Evolutionary conservation across 1,139 yeast genomes (phyloP), one percentile per base, ranked within the genome.

Genomic region (Pichia sp.): DNA sequence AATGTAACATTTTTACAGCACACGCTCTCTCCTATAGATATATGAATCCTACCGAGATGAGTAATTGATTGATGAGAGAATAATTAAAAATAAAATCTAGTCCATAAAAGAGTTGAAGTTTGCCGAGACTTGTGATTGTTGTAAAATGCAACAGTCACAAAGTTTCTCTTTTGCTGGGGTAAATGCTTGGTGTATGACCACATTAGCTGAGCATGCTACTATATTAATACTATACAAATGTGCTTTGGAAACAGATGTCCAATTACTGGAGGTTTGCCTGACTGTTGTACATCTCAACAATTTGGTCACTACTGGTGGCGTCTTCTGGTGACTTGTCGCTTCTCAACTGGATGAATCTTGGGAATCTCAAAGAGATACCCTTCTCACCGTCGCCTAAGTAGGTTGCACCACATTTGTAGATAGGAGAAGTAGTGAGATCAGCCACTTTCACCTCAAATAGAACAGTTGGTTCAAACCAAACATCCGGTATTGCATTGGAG

Each of bases 381-480:
- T 82, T 84, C 21, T 50, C 46, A 10, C 59, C 58, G 34, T 50
- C 52, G 1, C 91, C 95, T 44, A 79, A 73, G 39, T 74, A 74
- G 24, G 72, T 70, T 27, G 74, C 75, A 3, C 94, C 97, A 0
- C 97, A 95, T 52, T 86, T 87, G 58, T 91, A 91, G 10, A 87
- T 67, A 0, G 99, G 99, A 35, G 95, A 83, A 39, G 91, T 70
- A 0, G 96, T 86, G 36, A 91, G 67, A 60, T 91, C 98, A 0
- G 99, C 99, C 1, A 95, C 85, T 43, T 87, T 69, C 1, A 91
- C 95, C 59, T 91, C 99, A 66, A 94, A 88, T 6, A 91, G 69
- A 32, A 69, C 63, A 0, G 81, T 71, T 4, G 99, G 97, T 51
- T 91, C 96, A 53, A 91, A 84, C 98, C 98, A 91, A 11, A 91